A percentile compares a stretch with the other conserved stretches of the same genome.
These are phyloP conservation scores for Cyathus striatus DNA, from an alignment of 768 basidiomycete genomes.

Conservation along the genomic window DNA sequence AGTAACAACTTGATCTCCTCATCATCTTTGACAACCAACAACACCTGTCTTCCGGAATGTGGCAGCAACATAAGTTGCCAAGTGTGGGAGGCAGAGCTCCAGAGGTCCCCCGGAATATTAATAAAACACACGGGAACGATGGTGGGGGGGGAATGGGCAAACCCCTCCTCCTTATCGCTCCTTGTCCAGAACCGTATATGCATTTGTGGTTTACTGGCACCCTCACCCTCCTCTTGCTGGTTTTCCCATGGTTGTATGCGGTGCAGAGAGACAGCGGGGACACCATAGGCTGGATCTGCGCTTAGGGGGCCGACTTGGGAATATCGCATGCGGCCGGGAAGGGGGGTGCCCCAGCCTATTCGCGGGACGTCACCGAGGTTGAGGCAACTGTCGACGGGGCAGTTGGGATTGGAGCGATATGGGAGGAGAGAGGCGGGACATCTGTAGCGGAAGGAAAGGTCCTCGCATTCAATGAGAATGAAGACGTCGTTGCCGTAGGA, in stretches of 20 bases:
- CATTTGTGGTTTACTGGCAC: neutral
- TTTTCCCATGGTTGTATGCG: too few relatives aligned
- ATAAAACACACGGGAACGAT: neutral
- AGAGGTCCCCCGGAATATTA: neutral
- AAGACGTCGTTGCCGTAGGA: slow-evolving; percentile 11
- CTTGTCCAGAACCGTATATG: slow-evolving; percentile 3
- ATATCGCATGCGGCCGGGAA: neutral
- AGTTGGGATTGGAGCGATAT: slow-evolving; percentile 11
- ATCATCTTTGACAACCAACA: neutral
- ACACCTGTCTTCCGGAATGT: neutral
- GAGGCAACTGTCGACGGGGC: slow-evolving; percentile 5
- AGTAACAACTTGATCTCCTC: neutral
- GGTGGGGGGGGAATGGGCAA: neutral
- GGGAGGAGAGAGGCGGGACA: slow-evolving; percentile 14
- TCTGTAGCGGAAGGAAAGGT: slow-evolving; percentile 7
- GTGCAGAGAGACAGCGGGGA: slow-evolving; percentile 16
- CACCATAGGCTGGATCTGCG: slow-evolving; percentile 12
- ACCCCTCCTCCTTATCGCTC: neutral
- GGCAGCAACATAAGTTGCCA: slow-evolving; percentile 2
- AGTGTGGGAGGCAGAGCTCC: neutral
- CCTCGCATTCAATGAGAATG: slow-evolving; percentile 12
- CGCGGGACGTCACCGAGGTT: neutral
- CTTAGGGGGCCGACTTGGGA: slow-evolving; percentile 12
- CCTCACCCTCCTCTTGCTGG: neutral
- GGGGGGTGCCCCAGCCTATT: neutral